Base-by-base conservation (phyloP, 1,284 basidiomycete genomes). In the Puccinia horiana region DNA sequence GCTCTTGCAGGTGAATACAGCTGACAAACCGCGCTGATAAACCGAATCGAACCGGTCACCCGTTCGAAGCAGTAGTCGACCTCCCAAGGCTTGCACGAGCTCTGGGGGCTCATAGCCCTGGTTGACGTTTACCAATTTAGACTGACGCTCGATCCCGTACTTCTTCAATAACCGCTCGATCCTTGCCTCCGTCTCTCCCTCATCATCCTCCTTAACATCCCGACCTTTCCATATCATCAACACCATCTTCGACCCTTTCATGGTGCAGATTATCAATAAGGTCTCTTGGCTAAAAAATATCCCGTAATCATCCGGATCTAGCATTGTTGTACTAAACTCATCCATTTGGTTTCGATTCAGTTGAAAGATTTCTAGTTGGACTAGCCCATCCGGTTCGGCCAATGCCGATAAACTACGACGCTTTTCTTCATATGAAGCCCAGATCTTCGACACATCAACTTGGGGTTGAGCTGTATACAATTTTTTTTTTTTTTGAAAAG, bases 21-120 rank as follows among this genome's bases (percentile, higher is more conserved):
- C 49, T 16, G 63, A 54, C 0, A 69, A 8, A 44, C 47, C 29
- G 26, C 70, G 47, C 16, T 52, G 70, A n/a, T 73, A 47, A 32
- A 73, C 47, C 32, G 70, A 52, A 20, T 79, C 76, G 52, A 79
- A 79, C 26, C 76, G 42, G n/a, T 79, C 61, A 23, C 76, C 76
- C n/a, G 63, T 37, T 40, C 76, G 47, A 20, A 80, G 49, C 35
- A 80, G 26, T 14, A 80, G 58, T 42, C 56, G 52, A 40, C 78
- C 78, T 0, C 78, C 78, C 29, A 80, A 49, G 12, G 78, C 67
- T 32, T 80, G 49, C 1, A 80, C 54, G 52, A 80, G 72, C 40
- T 80, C 78, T 9, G 37, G 40, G 18, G 67, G 67, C 65, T 80
- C 78, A 16, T 80, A 73, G n/a, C 78, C 78, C 44, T 80, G 78